Conservation (phyloP, 441 rosid genomes). For the Biscutella auriculata region DNA sequence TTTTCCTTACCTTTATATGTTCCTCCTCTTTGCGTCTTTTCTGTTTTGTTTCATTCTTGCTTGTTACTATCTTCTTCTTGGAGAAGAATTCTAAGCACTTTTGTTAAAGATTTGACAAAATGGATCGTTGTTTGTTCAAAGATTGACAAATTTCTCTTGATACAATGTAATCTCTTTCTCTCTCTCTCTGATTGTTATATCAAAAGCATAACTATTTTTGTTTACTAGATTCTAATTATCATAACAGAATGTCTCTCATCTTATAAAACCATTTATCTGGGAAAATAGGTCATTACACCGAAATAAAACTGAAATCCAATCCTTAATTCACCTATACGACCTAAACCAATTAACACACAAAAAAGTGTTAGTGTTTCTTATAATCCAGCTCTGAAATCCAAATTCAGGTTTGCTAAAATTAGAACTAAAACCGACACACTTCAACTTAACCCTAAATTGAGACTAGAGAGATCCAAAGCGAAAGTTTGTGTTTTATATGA, state of each 20-base stretch:
- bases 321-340: too few relatives aligned
- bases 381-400: too few relatives aligned
- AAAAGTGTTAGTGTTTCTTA: too few relatives aligned
- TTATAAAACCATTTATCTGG: too few relatives aligned
- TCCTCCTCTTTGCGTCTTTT: conserved; percentile 5
- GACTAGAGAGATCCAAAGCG: too few relatives aligned
- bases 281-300: too few relatives aligned
- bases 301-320: too few relatives aligned
- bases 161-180: neutral
- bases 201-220: neutral
- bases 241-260: neutral
- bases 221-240: neutral
- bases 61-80: conserved; percentile 13
- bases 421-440: too few relatives aligned
- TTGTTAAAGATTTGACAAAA: neutral
- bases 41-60: conserved; percentile 1
- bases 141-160: neutral
- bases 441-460: too few relatives aligned
- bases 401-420: too few relatives aligned
- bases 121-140: neutral
- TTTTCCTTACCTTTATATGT: conserved; percentile 7
- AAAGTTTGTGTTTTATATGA: too few relatives aligned
- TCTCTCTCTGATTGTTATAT: neutral
- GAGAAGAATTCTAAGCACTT: conserved; percentile 9
- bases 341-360: too few relatives aligned